phyloP scores from a whole-genome alignment of 2,329 filamentous ascomycete species.

The Paecilomyces variotii region DNA sequence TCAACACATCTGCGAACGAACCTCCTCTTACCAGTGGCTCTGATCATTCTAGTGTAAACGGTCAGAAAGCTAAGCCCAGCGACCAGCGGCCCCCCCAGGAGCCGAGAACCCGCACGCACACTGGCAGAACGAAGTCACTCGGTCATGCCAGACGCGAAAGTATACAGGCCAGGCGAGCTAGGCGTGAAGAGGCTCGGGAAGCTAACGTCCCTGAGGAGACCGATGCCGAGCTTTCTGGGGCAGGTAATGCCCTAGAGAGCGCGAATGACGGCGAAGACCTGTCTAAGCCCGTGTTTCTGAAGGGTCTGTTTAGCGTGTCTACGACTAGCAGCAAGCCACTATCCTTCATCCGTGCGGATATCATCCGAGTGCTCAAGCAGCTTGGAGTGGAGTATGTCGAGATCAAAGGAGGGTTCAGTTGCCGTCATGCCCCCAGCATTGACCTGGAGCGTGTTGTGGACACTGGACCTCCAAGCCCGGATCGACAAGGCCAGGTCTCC shows the following conservation, averaged over 20 bases:
- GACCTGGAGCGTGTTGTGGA: slow-evolving; percentile 69
- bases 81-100: slow-evolving; percentile 44
- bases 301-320: slow-evolving; percentile 93
- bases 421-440: slow-evolving; percentile 81
- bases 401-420: slow-evolving; percentile 89
- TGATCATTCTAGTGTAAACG: slow-evolving; percentile 57
- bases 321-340: slow-evolving; percentile 92
- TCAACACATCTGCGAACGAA: slow-evolving; percentile 50
- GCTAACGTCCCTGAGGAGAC: slow-evolving; percentile 86
- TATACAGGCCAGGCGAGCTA: slow-evolving; percentile 75
- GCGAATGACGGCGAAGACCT: slow-evolving; percentile 60
- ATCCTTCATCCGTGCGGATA: slow-evolving; percentile 74
- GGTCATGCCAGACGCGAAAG: slow-evolving; percentile 85
- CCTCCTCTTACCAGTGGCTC: slow-evolving; percentile 70
- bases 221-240: slow-evolving; percentile 63
- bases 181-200: slow-evolving; percentile 63
- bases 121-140: slow-evolving; percentile 73
- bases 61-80: slow-evolving; percentile 34
- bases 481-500: slow-evolving; percentile 38
- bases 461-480: slow-evolving; percentile 49
- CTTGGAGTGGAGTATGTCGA: slow-evolving; percentile 86
- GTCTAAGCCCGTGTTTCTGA: slow-evolving; percentile 83
- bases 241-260: slow-evolving; percentile 43
- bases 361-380: slow-evolving; percentile 80
- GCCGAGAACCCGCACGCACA: slow-evolving; percentile 51